phyloP scores from a whole-genome alignment of 305 asterid genomes.

The Plantago lanceolata region DNA sequence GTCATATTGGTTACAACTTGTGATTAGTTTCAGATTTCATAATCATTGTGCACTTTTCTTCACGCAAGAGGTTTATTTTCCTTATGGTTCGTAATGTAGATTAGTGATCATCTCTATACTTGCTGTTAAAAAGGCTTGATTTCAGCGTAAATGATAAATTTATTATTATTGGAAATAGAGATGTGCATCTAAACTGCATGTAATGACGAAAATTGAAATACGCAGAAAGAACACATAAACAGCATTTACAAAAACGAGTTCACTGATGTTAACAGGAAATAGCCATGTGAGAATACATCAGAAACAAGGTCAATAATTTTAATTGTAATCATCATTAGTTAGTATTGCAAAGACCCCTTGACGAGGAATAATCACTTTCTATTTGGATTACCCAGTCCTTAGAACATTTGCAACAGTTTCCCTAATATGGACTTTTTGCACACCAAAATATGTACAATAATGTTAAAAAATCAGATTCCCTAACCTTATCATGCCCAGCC shows the following conservation, averaged over 20 bases:
- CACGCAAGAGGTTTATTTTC: too few relatives aligned
- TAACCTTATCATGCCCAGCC: too few relatives aligned
- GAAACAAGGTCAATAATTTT: background rate
- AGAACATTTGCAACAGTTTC: too few relatives aligned
- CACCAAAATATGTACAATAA: too few relatives aligned
- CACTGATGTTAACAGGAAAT: background rate
- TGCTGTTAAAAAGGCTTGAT: too few relatives aligned
- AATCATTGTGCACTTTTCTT: background rate
- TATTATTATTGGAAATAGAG: too few relatives aligned
- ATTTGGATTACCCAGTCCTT: background rate
- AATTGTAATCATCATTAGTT: background rate
- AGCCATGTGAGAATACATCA: constrained; percentile 3
- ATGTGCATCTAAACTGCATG: background rate
- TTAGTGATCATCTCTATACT: too few relatives aligned
- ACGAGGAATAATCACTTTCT: background rate
- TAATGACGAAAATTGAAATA: background rate
- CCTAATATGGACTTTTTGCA: too few relatives aligned
- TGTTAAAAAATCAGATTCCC: too few relatives aligned
- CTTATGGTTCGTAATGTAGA: too few relatives aligned
- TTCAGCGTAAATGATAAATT: too few relatives aligned
- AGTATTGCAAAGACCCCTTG: background rate
- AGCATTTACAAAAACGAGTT: background rate
- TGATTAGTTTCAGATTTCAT: background rate
- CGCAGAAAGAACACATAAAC: background rate
- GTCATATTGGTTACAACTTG: background rate